phyloP scores from a whole-genome alignment of 1,139 yeast species.

The Pichia sp. region DNA sequence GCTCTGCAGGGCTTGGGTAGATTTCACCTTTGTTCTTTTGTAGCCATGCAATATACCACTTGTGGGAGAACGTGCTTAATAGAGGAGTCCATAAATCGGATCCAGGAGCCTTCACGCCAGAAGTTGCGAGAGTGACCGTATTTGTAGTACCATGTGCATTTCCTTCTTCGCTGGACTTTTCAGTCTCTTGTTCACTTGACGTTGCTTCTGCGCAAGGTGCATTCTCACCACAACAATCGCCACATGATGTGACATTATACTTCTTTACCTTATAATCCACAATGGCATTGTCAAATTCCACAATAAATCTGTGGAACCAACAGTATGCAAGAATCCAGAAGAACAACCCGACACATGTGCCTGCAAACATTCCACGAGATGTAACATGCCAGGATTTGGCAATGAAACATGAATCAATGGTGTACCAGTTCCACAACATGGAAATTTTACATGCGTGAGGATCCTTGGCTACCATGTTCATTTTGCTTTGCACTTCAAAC shows the following conservation, averaged over 20 bases:
- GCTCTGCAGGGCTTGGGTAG: constrained; percentile 40
- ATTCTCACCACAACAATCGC: constrained; percentile 12
- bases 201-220: background rate
- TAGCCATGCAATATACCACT: constrained; percentile 30
- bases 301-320: constrained; percentile 47
- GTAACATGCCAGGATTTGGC: constrained; percentile 59
- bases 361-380: constrained; percentile 59
- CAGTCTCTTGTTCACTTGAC: background rate
- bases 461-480: constrained; percentile 11
- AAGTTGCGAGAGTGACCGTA: too few species aligned
- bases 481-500: constrained; percentile 11
- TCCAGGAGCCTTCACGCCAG: constrained; percentile 12
- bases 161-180: background rate
- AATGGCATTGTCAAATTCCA: constrained; percentile 46
- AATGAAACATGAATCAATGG: constrained; percentile 57
- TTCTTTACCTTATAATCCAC: constrained; percentile 20
- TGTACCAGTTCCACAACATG: constrained; percentile 54
- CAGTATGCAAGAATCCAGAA: constrained; percentile 50
- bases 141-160: background rate
- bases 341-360: constrained; percentile 62
- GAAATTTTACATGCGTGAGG: constrained; percentile 16
- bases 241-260: constrained; percentile 3
- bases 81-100: constrained; percentile 25
- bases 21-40: constrained; percentile 14
- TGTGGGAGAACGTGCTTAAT: constrained; percentile 32